Percentiles rank a stretch among this genome's conserved stretches.
Evolutionary conservation across 2,329 filamentous ascomycete species (phyloP).

Genomic region (Verticillium nubilum): DNA sequence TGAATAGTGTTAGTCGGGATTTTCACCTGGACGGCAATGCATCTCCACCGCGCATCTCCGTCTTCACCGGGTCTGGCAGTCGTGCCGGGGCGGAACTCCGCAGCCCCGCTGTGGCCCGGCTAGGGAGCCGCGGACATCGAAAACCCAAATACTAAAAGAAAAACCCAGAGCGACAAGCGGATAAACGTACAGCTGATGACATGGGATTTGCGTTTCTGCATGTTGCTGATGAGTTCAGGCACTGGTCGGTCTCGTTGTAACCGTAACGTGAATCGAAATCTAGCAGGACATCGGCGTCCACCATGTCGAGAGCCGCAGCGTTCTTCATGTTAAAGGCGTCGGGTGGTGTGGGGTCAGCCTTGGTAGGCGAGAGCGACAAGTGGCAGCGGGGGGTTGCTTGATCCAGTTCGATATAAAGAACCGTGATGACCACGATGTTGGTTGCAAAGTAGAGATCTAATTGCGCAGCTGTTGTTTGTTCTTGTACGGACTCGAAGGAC

Average conservation of each 20-base stretch:
- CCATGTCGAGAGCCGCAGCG: conserved; percentile 8
- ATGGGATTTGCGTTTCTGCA: conserved; percentile 9
- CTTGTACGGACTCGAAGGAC: neutral
- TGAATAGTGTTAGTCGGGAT: neutral
- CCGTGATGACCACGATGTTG: neutral
- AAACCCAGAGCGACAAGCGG: neutral
- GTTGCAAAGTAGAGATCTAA: neutral
- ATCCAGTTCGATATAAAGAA: neutral
- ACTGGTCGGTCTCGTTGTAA: conserved; percentile 11
- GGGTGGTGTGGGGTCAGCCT: neutral
- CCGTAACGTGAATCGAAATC: conserved; percentile 13
- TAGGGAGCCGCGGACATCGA: neutral
- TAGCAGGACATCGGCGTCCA: conserved; percentile 12
- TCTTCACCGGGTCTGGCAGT: neutral
- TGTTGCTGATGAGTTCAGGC: neutral
- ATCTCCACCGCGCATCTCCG: neutral
- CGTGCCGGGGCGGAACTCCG: neutral
- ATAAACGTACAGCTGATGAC: conserved; percentile 10
- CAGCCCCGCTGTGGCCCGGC: neutral
- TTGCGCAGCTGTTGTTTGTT: neutral
- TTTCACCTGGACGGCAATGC: no score
- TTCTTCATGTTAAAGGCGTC: neutral
- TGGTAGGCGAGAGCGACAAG: neutral
- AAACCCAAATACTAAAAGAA: no score
- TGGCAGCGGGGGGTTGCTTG: neutral